A percentile compares a stretch with the other conserved stretches of the same genome.
Conservation (phyloP, 2,329 filamentous ascomycete genomes). For the Triangularia verruculosa region DNA sequence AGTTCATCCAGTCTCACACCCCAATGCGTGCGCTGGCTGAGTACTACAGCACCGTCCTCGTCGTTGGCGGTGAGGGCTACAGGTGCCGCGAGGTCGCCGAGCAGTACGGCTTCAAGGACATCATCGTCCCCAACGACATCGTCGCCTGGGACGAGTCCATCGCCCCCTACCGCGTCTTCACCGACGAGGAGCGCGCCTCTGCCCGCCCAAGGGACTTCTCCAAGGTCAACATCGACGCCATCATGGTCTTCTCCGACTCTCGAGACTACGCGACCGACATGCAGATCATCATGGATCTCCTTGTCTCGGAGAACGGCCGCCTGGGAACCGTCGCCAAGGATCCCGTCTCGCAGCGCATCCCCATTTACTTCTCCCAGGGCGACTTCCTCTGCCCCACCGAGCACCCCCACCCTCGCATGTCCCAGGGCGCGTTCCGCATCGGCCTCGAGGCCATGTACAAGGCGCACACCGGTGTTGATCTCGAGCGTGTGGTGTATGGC, state of each 20-base stretch:
- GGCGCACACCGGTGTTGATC: constrained; percentile 64
- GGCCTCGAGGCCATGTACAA: constrained; percentile 72
- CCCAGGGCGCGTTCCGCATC: constrained; percentile 72
- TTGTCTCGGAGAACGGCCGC: constrained; percentile 65
- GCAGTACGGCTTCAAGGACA: constrained; percentile 70
- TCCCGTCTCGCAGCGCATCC: constrained; percentile 63
- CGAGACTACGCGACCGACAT: constrained; percentile 73
- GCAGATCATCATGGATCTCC: constrained; percentile 72
- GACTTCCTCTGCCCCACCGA: constrained; percentile 58
- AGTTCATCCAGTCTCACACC: constrained; percentile 76
- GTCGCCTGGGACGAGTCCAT: constrained; percentile 66
- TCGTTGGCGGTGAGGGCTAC: constrained; percentile 73
- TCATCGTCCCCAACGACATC: constrained; percentile 71
- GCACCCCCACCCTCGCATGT: constrained; percentile 66
- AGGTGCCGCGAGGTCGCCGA: constrained; percentile 71
- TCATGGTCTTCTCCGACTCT: constrained; percentile 72
- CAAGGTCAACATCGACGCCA: constrained; percentile 69
- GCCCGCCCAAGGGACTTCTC: constrained; percentile 69
- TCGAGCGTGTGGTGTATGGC: constrained; percentile 73
- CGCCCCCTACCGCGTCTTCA: constrained; percentile 67
- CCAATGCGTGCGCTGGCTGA: constrained; percentile 73
- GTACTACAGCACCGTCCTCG: constrained; percentile 74
- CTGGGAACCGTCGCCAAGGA: constrained; percentile 64
- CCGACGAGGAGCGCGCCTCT: constrained; percentile 62
- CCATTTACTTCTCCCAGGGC: constrained; percentile 62